Conservation (phyloP, 352 stramenopile species). For the Labyrinthula sp. region DNA sequence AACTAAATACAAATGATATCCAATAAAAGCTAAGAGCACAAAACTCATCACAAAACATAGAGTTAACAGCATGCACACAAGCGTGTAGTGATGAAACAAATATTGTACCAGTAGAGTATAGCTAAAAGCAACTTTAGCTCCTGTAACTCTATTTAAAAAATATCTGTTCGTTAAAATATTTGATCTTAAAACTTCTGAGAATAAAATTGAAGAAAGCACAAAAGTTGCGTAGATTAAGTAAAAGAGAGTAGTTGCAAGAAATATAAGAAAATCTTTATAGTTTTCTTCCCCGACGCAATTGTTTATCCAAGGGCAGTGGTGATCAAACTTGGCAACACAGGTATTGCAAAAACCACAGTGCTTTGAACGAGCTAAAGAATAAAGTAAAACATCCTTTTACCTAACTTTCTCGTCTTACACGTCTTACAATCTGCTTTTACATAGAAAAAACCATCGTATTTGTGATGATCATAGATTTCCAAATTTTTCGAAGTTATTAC, state of each 20-base stretch:
- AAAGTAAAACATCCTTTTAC: no score
- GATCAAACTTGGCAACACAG: constrained; percentile 37
- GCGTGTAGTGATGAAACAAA: constrained; percentile 12
- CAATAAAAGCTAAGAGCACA: constrained; percentile 24
- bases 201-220: constrained; percentile 7
- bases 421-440: constrained; percentile 15
- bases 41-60: constrained; percentile 32
- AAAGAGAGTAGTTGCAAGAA: constrained; percentile 1
- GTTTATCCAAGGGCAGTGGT: constrained; percentile 63
- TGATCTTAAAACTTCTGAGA: constrained; percentile 7
- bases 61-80: constrained; percentile 28
- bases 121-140: constrained; percentile 3
- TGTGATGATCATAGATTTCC: constrained; percentile 3
- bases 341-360: constrained; percentile 23
- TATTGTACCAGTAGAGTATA: constrained; percentile 19
- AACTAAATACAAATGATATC: constrained; percentile 31
- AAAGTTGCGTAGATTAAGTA: constrained; percentile 23
- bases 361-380: constrained; percentile 18
- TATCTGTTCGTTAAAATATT: constrained; percentile 5
- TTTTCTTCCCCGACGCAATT: constrained; percentile 82
- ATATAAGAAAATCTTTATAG: constrained; percentile 64
- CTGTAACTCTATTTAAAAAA: constrained; percentile 21
- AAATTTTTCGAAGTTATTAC: constrained; percentile 6
- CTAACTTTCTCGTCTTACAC: constrained; percentile 14
- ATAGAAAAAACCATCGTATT: constrained; percentile 25